These are phyloP conservation scores for Bisporella sp. DNA, from an alignment of 2,329 filamentous ascomycete genomes.

Conservation along the genomic window DNA sequence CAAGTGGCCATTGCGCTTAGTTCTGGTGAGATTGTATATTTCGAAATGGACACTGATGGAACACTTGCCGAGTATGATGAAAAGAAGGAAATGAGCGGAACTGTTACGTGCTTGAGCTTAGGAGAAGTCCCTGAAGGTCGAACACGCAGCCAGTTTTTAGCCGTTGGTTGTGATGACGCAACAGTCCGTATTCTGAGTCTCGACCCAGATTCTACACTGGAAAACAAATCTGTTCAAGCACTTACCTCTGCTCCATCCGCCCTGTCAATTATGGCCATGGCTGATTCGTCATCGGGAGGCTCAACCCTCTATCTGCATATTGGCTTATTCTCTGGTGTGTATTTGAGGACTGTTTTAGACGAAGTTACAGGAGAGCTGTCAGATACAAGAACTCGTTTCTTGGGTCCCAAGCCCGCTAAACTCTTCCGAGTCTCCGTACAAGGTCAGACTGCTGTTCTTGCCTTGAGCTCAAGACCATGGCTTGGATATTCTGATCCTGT, in stretches of 20 bases:
- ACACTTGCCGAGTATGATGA: constrained; percentile 91
- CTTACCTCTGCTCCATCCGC: constrained; percentile 85
- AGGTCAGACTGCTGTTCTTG: constrained; percentile 76
- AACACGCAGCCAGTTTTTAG: constrained; percentile 82
- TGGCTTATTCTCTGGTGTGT: constrained; percentile 90
- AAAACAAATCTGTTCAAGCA: constrained; percentile 91
- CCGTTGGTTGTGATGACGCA: constrained; percentile 93
- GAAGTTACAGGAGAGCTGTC: constrained; percentile 93
- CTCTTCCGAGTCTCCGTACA: constrained; percentile 88
- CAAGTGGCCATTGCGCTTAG: constrained; percentile 93
- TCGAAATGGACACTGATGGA: constrained; percentile 92
- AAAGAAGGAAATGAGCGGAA: constrained; percentile 90
- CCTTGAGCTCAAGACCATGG: constrained; percentile 91
- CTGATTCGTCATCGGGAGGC: constrained; percentile 83
- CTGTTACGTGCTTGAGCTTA: constrained; percentile 89
- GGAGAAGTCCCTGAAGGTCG: constrained; percentile 89
- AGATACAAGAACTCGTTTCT: constrained; percentile 88
- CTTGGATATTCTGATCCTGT: constrained; percentile 87
- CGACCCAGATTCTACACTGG: constrained; percentile 82
- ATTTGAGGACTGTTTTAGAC: constrained; percentile 89
- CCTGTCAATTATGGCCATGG: constrained; percentile 89
- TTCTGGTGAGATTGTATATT: constrained; percentile 95
- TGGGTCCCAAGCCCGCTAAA: constrained; percentile 84
- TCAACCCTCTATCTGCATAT: constrained; percentile 93
- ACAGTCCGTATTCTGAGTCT: constrained; percentile 90